Conservation (phyloP, 768 basidiomycete species). For the Leccinum ochraceum region DNA sequence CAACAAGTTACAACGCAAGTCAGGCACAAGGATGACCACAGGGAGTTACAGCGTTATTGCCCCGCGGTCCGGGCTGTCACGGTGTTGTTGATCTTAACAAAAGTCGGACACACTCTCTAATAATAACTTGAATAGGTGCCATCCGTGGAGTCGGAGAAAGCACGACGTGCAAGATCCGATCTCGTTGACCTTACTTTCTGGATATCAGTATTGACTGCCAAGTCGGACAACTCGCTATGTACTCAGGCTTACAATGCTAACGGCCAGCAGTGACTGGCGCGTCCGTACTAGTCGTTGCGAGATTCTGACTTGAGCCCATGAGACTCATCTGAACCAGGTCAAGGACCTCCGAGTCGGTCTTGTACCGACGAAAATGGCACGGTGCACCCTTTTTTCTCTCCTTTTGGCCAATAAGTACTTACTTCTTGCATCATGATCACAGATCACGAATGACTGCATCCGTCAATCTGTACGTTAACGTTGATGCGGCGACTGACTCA, state of each 20-base stretch:
- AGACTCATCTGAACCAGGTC: neutral
- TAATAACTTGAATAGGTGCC: too few species aligned
- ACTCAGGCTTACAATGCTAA: too few species aligned
- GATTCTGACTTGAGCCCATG: neutral
- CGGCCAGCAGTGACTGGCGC: too few species aligned
- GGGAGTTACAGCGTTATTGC: too few species aligned
- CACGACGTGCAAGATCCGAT: neutral
- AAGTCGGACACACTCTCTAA: neutral
- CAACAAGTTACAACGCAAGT: too few species aligned
- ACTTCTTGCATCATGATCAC: neutral
- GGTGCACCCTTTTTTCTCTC: neutral
- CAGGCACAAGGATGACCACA: too few species aligned
- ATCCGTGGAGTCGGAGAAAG: neutral
- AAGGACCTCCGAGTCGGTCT: neutral
- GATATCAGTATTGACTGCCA: neutral
- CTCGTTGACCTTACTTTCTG: neutral
- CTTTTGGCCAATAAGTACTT: neutral
- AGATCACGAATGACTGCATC: too few species aligned
- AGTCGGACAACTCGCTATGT: too few species aligned
- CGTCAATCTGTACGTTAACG: too few species aligned
- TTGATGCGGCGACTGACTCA: neutral
- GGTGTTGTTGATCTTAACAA: neutral
- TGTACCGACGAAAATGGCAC: neutral
- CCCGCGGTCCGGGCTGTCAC: too few species aligned
- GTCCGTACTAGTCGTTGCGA: too few species aligned